Evolutionary conservation across 768 basidiomycete species (phyloP).

Genomic region (Udeniomyces megalosporus): DNA sequence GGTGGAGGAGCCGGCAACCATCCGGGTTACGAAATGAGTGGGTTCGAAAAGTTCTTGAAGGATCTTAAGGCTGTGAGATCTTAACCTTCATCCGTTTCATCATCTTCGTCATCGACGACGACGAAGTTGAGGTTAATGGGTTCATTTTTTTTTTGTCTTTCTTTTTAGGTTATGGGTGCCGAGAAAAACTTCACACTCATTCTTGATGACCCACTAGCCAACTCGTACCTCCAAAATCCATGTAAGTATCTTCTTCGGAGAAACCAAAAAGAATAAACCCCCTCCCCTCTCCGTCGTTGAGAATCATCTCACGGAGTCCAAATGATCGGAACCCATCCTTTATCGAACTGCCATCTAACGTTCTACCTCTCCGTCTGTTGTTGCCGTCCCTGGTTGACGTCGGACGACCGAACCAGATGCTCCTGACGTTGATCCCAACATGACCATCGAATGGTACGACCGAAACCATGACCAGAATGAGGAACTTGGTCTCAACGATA

Average conservation of each 20-base stretch:
- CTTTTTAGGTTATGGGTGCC: slow-evolving; percentile 54
- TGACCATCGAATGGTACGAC: slow-evolving; percentile 68
- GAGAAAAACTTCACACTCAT: slow-evolving; percentile 74
- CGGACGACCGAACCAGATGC: slow-evolving; percentile 39
- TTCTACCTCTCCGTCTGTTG: too few species aligned
- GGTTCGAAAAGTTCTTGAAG: slow-evolving; percentile 59
- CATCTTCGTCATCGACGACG: too few species aligned
- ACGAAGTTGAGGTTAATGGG: too few species aligned
- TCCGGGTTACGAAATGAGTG: slow-evolving; percentile 50
- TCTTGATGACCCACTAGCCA: slow-evolving; percentile 85
- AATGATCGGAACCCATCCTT: too few species aligned
- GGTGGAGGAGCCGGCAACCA: slow-evolving; percentile 38
- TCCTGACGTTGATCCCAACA: slow-evolving; percentile 89
- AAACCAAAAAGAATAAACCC: too few species aligned
- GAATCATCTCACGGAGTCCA: too few species aligned
- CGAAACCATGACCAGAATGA: slow-evolving; percentile 83
- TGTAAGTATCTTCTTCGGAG: slow-evolving; percentile 28
- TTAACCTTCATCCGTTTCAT: background rate
- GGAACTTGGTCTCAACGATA: slow-evolving; percentile 56
- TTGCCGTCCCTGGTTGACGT: background rate
- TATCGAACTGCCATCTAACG: too few species aligned
- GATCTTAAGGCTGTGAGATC: slow-evolving; percentile 24
- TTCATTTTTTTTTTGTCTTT: background rate
- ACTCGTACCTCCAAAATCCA: slow-evolving; percentile 90
- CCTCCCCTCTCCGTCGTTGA: background rate